phyloP scores from a whole-genome alignment of 331 rosid genomes.

The Acacia pycnantha region DNA sequence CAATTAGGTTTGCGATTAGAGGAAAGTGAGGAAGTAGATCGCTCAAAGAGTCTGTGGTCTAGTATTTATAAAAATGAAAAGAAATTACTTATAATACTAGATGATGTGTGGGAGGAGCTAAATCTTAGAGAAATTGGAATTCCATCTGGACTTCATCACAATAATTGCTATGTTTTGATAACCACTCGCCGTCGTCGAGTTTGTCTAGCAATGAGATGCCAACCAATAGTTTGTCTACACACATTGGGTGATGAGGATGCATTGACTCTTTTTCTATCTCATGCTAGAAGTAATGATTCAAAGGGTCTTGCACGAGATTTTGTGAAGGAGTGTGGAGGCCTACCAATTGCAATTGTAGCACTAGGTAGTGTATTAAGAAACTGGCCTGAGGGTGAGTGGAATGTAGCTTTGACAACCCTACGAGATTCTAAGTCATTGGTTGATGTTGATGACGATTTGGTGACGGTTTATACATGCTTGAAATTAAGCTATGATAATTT shows the following conservation, averaged over 20 bases:
- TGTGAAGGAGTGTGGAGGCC: constrained; percentile 18
- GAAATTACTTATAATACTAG: not conserved
- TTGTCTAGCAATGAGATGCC: not conserved
- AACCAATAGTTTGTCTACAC: not conserved
- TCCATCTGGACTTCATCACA: not conserved
- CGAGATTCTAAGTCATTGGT: not conserved
- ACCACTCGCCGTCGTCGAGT: not conserved
- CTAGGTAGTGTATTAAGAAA: constrained; percentile 26
- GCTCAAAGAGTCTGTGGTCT: not conserved
- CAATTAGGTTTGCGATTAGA: not conserved
- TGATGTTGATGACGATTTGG: constrained; percentile 12
- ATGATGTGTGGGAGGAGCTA: not conserved
- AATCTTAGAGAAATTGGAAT: not conserved
- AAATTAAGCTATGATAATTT: constrained; percentile 22
- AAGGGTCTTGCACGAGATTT: not conserved
- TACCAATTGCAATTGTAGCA: constrained; percentile 25
- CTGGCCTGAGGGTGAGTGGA: not conserved
- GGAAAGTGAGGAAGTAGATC: not conserved
- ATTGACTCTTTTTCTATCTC: not conserved
- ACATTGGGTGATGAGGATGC: not conserved
- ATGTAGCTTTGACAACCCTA: not conserved
- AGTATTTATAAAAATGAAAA: not conserved
- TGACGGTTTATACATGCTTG: constrained; percentile 25
- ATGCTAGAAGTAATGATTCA: not conserved
- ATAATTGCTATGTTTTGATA: not conserved